Evolutionary conservation across 148 eudicot genomes (phyloP), one percentile per base, ranked within the genome.

Genomic region (Persicaria maculosa): DNA sequence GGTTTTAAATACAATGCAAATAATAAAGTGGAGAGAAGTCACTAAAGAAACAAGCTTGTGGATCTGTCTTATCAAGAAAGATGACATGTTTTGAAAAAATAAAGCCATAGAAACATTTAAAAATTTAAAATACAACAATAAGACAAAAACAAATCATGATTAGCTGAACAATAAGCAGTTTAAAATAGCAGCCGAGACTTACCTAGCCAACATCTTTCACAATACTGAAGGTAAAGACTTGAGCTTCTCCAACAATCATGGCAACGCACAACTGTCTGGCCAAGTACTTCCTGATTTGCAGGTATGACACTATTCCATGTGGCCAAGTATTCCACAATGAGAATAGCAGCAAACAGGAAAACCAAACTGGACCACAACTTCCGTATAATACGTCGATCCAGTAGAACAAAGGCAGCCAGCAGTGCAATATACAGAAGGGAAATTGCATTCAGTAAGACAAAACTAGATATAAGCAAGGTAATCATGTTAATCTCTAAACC

Each of bases 401-500:
- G 69, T 54, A 96, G 88, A 59, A 89, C 88, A 82, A 93, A 96
- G 79, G 89, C 85, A 77, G 91, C 94, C 59, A 96, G 97, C 82
- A 89, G 81, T 16, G 87, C 95, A 77, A 96, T 87, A 72, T 92
- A 96, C 74, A 92, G 84, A 82, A 92, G 76, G 64, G 99, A 96
- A 61, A 91, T 79, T 69, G 86, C 90, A 85, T 96, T 96, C 81
- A 96, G 78, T 79, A 96, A 76, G 54, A 87, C 93, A 80, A 92
- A 96, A 76, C 99, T 96, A 71, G 92, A 83, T 57, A 96, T 84
- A 79, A 96, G 89, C 86, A 96, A 76, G n/a, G 85, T 93, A 75
- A 96, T 84, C 99, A 92, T 92, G 77, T 89, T 96, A 62, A 96
- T 92, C 89, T 96, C 99, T 40, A 96, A 92, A 47, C 99, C 97